These are phyloP conservation scores for Peniophora sp. DNA, from an alignment of 1,284 basidiomycete genomes.

Conservation along the genomic window DNA sequence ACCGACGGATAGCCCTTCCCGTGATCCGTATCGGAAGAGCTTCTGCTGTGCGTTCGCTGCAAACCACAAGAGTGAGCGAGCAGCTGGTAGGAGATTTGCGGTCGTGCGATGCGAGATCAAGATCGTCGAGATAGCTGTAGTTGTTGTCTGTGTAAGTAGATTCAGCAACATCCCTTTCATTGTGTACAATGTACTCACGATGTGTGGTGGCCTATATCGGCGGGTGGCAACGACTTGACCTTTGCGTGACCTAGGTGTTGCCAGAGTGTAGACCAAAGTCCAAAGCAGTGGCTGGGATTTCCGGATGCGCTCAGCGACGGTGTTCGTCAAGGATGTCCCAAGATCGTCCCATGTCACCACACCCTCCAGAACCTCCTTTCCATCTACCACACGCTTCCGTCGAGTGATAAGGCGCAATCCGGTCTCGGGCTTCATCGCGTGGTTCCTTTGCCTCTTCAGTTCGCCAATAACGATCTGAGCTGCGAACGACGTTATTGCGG, in stretches of 20 bases:
- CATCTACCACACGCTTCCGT: background rate
- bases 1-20: slow-evolving; percentile 16
- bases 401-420: background rate
- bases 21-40: slow-evolving; percentile 14
- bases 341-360: background rate
- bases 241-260: background rate
- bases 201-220: background rate
- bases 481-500: background rate
- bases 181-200: background rate
- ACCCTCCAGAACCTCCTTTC: background rate
- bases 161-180: background rate
- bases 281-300: background rate
- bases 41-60: slow-evolving; percentile 15
- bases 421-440: background rate
- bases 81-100: background rate
- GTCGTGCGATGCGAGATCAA: background rate
- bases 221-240: background rate
- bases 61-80: slow-evolving; percentile 14
- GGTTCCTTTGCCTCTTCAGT: background rate
- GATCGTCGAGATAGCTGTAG: background rate
- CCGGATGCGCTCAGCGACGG: background rate
- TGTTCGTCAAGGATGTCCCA: background rate
- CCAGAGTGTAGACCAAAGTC: background rate
- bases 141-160: background rate
- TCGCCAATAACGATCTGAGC: background rate